Evolutionary conservation across 257 asterid species (phyloP).

Genomic region (Scutellaria baicalensis): DNA sequence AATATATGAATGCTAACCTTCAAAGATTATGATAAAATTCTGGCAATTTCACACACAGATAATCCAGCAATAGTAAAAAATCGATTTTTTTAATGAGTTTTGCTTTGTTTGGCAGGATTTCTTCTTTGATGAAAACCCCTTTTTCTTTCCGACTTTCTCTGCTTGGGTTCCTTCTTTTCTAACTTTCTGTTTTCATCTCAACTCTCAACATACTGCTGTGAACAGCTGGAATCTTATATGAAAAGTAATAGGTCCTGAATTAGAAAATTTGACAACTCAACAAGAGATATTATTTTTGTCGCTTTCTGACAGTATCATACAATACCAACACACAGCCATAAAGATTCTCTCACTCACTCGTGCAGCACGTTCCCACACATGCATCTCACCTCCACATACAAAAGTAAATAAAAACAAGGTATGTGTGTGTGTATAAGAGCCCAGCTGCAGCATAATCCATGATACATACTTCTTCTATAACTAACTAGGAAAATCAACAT

Average conservation of each 20-base stretch:
- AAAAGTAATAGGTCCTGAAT: constrained; percentile 3
- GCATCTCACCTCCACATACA: neutral
- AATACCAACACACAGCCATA: neutral
- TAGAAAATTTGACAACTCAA: constrained; percentile 15
- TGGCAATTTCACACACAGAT: constrained; percentile 14
- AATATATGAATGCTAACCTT: constrained; percentile 26
- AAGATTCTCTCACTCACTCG: neutral
- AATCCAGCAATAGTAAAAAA: neutral
- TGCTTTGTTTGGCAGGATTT: neutral
- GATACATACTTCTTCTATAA: neutral
- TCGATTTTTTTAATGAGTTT: constrained; percentile 9
- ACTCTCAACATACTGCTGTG: neutral
- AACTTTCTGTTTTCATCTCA: neutral
- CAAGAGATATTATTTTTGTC: neutral
- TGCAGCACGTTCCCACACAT: neutral
- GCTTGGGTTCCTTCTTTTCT: neutral
- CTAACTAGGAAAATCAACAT: neutral
- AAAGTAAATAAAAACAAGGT: neutral
- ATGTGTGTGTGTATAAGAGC: neutral
- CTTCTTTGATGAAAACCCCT: neutral
- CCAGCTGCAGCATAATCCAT: neutral
- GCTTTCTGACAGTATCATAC: neutral
- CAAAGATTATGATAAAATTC: constrained; percentile 14
- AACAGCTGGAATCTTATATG: constrained; percentile 8
- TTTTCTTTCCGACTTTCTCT: neutral